phyloP scores from a whole-genome alignment of 352 stramenopile species.

The Phytophthora colocasiae region DNA sequence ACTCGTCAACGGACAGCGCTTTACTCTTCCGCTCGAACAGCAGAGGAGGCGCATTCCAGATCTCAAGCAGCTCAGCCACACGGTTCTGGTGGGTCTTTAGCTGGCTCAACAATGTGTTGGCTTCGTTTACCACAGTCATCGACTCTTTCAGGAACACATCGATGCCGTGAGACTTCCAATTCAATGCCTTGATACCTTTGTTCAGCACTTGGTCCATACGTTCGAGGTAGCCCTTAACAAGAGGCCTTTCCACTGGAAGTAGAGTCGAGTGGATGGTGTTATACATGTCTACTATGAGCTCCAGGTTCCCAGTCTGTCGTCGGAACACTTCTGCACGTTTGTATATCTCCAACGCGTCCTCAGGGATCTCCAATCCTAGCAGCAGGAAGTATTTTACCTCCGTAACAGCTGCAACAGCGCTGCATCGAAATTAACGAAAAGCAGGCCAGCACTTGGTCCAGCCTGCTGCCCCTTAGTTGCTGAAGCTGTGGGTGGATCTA shows the following conservation, averaged over 20 bases:
- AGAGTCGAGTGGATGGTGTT: slow-evolving; percentile 91
- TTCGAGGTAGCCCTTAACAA: slow-evolving; percentile 90
- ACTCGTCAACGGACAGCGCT: slow-evolving; percentile 79
- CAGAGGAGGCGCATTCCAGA: slow-evolving; percentile 74
- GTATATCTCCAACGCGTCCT: slow-evolving; percentile 92
- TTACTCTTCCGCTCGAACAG: slow-evolving; percentile 92
- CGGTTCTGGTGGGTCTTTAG: slow-evolving; percentile 90
- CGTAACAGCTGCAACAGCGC: slow-evolving; percentile 90
- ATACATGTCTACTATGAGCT: slow-evolving; percentile 94
- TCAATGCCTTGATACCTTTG: slow-evolving; percentile 91
- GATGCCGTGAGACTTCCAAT: slow-evolving; percentile 95
- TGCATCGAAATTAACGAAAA: slow-evolving; percentile 93
- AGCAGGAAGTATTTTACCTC: slow-evolving; percentile 96
- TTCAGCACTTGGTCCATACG: slow-evolving; percentile 90
- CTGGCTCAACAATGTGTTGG: slow-evolving; percentile 83
- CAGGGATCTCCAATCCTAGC: slow-evolving; percentile 89
- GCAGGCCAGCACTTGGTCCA: slow-evolving; percentile 22
- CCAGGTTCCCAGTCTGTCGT: slow-evolving; percentile 91
- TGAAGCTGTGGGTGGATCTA: slow-evolving; percentile 8
- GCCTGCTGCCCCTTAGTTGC: slow-evolving; percentile 14
- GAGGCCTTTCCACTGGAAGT: slow-evolving; percentile 89
- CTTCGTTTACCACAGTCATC: slow-evolving; percentile 90
- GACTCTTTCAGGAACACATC: slow-evolving; percentile 92
- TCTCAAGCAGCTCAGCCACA: slow-evolving; percentile 78
- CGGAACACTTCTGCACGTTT: slow-evolving; percentile 92